A percentile compares a stretch with the other conserved stretches of the same genome.
Conservation (phyloP, 148 eudicot genomes). For the Nepenthes gracilis region DNA sequence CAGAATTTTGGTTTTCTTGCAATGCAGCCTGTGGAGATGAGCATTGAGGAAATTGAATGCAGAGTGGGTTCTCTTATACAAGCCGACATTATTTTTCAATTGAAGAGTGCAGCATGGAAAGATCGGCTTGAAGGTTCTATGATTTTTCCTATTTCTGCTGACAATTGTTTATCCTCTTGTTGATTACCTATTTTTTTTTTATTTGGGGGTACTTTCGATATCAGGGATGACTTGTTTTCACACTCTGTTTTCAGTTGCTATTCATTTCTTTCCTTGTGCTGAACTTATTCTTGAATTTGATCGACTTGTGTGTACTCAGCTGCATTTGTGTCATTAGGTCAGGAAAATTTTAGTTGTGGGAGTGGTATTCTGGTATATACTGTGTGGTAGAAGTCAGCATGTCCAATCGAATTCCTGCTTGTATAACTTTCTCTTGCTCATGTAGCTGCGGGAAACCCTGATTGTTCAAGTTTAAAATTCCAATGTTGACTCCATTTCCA, state of each 20-base stretch:
- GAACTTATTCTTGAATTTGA: too few relatives aligned
- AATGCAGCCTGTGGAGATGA: conserved; percentile 92
- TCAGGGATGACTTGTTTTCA: neutral
- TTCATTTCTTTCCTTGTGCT: too few relatives aligned
- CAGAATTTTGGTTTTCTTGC: conserved; percentile 4
- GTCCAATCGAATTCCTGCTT: too few relatives aligned
- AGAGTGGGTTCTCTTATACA: conserved; percentile 69
- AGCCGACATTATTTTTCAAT: conserved; percentile 61
- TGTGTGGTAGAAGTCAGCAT: too few relatives aligned
- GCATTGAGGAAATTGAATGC: conserved; percentile 91
- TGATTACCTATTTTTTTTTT: neutral
- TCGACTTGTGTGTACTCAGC: too few relatives aligned
- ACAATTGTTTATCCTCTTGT: neutral
- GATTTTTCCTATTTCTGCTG: conserved; percentile 4
- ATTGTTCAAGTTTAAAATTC: too few relatives aligned
- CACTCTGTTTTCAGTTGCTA: neutral
- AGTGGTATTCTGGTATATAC: too few relatives aligned
- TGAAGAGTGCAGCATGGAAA: conserved; percentile 96
- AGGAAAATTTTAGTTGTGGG: too few relatives aligned
- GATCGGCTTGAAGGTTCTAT: conserved; percentile 92
- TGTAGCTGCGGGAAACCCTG: too few relatives aligned
- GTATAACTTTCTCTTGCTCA: too few relatives aligned
- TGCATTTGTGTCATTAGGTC: too few relatives aligned
- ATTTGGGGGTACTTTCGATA: neutral
- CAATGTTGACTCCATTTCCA: too few relatives aligned